Base-by-base conservation (phyloP, 2,329 filamentous ascomycete genomes). In the Nemania sp. region DNA sequence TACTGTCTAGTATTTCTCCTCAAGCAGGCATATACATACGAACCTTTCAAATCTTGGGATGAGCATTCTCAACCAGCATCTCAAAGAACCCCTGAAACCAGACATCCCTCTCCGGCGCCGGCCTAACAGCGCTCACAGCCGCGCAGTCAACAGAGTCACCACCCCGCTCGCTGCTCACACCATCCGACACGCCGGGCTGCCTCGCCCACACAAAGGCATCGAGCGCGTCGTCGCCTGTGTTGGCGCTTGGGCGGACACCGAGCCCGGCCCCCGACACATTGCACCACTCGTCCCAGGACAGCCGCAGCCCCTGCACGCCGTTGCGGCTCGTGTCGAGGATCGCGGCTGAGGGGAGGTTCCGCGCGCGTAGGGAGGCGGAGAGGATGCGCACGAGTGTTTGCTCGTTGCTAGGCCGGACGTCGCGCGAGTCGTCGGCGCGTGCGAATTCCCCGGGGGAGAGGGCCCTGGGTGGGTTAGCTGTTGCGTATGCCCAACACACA, bases 281-380 rank as follows among this genome's bases (percentile, higher is more conserved):
- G 15, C 55, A 65, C 62, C 55, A 65, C 26, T 60, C 55, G 7
- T 64, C 62, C 62, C 62, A 64, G 1, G 22, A 53, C 35, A n/a
- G 35, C 15, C 55, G 62, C 26, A 65, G 47, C 18, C 62, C 62
- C n/a, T 35, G 20, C 13, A 65, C 62, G 27, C 47, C 55, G 20
- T 54, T 60, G 7, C 62, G 38, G 35, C 62, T 54, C 24, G 55
- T 65, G 47, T 65, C 62, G 32, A 65, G 35, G n/a, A 65, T 47
- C n/a, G 59, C 49, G n/a, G 20, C 4, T 5, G 1, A 6, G 7
- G 55, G 35, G 26, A 60, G 13, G 18, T 35, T 55, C 20, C 62
- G 55, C 5, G 18, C 32, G 2, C 20, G 45, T 15, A 65, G 27
- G 1, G 47, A 13, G 1, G 62, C 24, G 27, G 55, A 45, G 1